phyloP scores from a whole-genome alignment of 257 asterid genomes.

The Penstemon barbatus region DNA sequence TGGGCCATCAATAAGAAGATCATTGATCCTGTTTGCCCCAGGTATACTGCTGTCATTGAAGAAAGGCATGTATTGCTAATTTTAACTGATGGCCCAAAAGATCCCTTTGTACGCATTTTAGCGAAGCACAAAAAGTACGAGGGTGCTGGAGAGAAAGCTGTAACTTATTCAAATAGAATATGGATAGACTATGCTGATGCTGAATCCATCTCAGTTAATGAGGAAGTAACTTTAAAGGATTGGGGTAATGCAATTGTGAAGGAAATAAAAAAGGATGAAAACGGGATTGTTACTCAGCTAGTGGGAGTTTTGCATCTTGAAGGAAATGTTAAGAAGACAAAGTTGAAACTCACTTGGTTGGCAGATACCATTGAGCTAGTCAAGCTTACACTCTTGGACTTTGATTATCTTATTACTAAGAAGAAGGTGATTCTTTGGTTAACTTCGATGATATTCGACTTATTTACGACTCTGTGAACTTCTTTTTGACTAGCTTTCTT shows the following conservation, averaged over 20 bases:
- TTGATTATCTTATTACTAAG: slow-evolving; percentile 85
- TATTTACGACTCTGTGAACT: background rate
- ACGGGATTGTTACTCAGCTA: slow-evolving; percentile 62
- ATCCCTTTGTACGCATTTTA: slow-evolving; percentile 65
- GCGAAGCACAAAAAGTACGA: slow-evolving; percentile 83
- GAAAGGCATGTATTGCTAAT: slow-evolving; percentile 56
- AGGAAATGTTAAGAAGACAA: slow-evolving; percentile 88
- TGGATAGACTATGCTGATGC: slow-evolving; percentile 94
- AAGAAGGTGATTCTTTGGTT: slow-evolving; percentile 62
- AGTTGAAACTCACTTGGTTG: slow-evolving; percentile 94
- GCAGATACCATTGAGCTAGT: slow-evolving; percentile 73
- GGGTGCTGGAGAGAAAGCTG: slow-evolving; percentile 91
- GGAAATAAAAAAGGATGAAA: slow-evolving; percentile 74
- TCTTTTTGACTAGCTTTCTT: background rate
- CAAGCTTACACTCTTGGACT: slow-evolving; percentile 63
- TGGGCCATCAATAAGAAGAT: slow-evolving; percentile 96
- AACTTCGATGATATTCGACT: too few relatives aligned
- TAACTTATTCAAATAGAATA: slow-evolving; percentile 63
- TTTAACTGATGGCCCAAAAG: slow-evolving; percentile 75
- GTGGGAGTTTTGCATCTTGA: slow-evolving; percentile 81
- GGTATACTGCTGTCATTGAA: slow-evolving; percentile 86
- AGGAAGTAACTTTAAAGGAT: slow-evolving; percentile 91
- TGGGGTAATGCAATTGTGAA: slow-evolving; percentile 94
- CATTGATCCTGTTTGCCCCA: slow-evolving; percentile 92
- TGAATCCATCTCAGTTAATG: slow-evolving; percentile 60